Percentiles rank a stretch among this genome's conserved stretches.
These are phyloP conservation scores for Pterocarpus macrocarpus DNA, from an alignment of 306 rosid species.

Conservation along the genomic window DNA sequence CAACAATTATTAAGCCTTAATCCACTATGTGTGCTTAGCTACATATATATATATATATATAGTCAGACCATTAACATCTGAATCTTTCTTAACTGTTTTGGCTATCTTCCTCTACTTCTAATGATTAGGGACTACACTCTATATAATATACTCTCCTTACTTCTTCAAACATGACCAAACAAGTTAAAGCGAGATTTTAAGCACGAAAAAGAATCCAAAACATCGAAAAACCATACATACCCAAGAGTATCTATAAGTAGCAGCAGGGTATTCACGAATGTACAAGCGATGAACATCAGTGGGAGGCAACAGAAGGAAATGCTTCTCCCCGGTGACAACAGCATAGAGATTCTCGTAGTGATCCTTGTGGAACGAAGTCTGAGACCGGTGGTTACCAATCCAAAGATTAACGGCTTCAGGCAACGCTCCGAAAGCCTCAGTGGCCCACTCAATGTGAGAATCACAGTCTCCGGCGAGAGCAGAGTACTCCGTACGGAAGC, in stretches of 20 bases:
- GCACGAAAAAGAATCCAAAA: too few species aligned
- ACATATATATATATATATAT: too few species aligned
- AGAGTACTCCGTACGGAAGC: slow-evolving; percentile 71
- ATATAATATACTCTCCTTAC: too few species aligned
- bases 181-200: too few species aligned
- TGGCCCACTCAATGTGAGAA: slow-evolving; percentile 70
- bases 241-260: slow-evolving; percentile 64
- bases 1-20: too few species aligned
- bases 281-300: slow-evolving; percentile 83
- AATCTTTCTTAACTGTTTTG: too few species aligned
- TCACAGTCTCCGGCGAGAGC: slow-evolving; percentile 70
- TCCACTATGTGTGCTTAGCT: too few species aligned
- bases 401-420: slow-evolving; percentile 89
- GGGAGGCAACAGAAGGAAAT: slow-evolving; percentile 80
- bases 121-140: too few species aligned
- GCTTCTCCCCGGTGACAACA: slow-evolving; percentile 78
- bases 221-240: slow-evolving; percentile 42
- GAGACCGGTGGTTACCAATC: slow-evolving; percentile 72
- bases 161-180: too few species aligned
- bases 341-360: slow-evolving; percentile 90
- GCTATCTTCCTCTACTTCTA: too few species aligned
- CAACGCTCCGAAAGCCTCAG: slow-evolving; percentile 66
- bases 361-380: slow-evolving; percentile 81
- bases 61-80: too few species aligned
- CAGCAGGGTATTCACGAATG: slow-evolving; percentile 71